Conservation (phyloP, 495 filamentous ascomycete genomes). For the Aspergillus asperescens region DNA sequence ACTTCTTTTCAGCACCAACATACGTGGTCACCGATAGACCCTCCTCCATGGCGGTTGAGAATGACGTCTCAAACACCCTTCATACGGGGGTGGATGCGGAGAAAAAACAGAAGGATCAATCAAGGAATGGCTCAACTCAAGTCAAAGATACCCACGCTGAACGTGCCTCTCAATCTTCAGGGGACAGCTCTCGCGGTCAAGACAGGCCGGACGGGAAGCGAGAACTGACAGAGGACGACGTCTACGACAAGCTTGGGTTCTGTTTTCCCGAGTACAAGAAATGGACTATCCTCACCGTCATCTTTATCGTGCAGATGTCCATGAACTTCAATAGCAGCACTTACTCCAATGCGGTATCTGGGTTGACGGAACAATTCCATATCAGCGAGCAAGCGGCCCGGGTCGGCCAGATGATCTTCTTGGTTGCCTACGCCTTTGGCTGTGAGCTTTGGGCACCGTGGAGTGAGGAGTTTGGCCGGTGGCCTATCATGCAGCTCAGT, state of each 20-base stretch:
- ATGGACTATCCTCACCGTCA: slow-evolving; percentile 67
- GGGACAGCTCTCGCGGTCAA: slow-evolving; percentile 12
- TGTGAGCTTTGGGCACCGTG: slow-evolving; percentile 82
- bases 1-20: background rate
- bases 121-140: slow-evolving; percentile 4
- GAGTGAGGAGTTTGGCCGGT: slow-evolving; percentile 74
- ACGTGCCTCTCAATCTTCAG: slow-evolving; percentile 16
- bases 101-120: background rate
- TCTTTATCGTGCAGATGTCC: slow-evolving; percentile 71
- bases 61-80: background rate
- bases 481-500: slow-evolving; percentile 64
- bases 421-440: slow-evolving; percentile 70
- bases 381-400: slow-evolving; percentile 62
- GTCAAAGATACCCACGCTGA: slow-evolving; percentile 19
- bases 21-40: background rate
- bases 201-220: slow-evolving; percentile 39
- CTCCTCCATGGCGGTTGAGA: background rate
- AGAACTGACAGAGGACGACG: slow-evolving; percentile 58
- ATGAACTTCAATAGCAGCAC: slow-evolving; percentile 84
- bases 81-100: background rate
- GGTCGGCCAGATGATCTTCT: slow-evolving; percentile 63
- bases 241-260: slow-evolving; percentile 60
- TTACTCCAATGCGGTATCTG: slow-evolving; percentile 60
- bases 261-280: slow-evolving; percentile 62
- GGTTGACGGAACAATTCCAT: slow-evolving; percentile 56